These are phyloP conservation scores for Pulveroboletus sp. DNA, from an alignment of 768 basidiomycete genomes.

Conservation along the genomic window DNA sequence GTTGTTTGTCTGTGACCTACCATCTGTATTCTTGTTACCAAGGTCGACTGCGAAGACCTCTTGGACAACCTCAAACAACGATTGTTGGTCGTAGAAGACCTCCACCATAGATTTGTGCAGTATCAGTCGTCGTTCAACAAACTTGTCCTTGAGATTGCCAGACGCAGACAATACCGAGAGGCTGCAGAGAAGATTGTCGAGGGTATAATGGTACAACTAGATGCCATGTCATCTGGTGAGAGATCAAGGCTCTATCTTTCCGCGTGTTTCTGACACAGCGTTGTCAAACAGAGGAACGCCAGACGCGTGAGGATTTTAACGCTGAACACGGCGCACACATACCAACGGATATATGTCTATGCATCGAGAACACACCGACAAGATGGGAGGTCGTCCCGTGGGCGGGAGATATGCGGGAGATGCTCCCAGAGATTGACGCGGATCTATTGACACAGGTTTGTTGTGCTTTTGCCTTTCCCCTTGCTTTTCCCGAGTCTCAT, in stretches of 20 bases:
- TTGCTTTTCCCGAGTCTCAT: not conserved
- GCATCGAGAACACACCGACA: conserved; percentile 71
- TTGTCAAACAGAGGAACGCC: conserved; percentile 57
- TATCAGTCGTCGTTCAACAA: conserved; percentile 76
- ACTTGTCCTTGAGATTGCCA: conserved; percentile 68
- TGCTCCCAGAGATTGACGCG: conserved; percentile 57
- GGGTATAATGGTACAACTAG: conserved; percentile 63
- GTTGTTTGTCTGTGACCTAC: not conserved
- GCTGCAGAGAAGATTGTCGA: conserved; percentile 61
- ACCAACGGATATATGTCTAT: conserved; percentile 78
- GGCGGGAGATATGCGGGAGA: conserved; percentile 53
- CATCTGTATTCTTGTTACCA: not conserved
- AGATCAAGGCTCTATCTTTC: not conserved
- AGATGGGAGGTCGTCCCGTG: conserved; percentile 65
- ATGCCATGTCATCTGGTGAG: conserved; percentile 65
- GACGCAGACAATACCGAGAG: conserved; percentile 66
- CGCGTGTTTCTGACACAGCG: not conserved
- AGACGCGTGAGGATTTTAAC: conserved; percentile 65
- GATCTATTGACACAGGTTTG: conserved; percentile 58
- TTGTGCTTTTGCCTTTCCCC: too few species aligned
- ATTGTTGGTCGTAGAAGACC: conserved; percentile 56
- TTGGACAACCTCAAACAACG: conserved; percentile 58
- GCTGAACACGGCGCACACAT: conserved; percentile 69
- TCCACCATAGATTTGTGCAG: conserved; percentile 63
- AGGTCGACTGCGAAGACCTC: conserved; percentile 54